phyloP scores from a whole-genome alignment of 2,329 filamentous ascomycete genomes.

The Trichothecium sympodiale region DNA sequence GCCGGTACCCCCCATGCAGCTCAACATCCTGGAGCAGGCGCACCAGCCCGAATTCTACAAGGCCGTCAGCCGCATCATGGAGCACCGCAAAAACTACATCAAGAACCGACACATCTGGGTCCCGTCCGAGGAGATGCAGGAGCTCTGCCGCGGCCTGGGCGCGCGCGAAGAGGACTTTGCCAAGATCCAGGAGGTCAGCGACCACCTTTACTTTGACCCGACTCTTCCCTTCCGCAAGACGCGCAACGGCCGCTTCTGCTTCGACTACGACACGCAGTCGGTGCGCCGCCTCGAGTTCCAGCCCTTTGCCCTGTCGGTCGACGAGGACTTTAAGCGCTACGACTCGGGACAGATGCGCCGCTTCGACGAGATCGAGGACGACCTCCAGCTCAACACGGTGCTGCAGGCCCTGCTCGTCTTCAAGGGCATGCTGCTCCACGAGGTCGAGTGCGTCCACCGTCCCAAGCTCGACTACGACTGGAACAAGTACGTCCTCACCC shows the following conservation, averaged over 20 bases:
- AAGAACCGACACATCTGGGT: constrained; percentile 14
- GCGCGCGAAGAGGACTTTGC: constrained; percentile 14
- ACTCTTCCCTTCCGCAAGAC: constrained; percentile 15
- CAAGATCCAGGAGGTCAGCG: constrained; percentile 10
- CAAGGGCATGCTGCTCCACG: constrained; percentile 17
- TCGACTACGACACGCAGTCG: constrained; percentile 13
- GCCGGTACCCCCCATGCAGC: constrained; percentile 6
- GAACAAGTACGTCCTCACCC: constrained; percentile 15
- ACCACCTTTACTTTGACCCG: constrained; percentile 13
- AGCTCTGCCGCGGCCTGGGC: constrained; percentile 13
- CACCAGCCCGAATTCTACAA: constrained; percentile 14
- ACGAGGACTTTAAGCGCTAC: constrained; percentile 19
- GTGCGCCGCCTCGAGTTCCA: constrained; percentile 18
- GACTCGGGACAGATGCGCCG: constrained; percentile 16
- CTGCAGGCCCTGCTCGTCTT: constrained; percentile 18
- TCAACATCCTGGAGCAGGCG: constrained; percentile 12
- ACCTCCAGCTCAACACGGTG: constrained; percentile 18
- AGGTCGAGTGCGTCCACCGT: constrained; percentile 10
- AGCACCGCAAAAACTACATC: constrained; percentile 11
- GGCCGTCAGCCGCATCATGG: constrained; percentile 14
- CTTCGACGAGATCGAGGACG: constrained; percentile 16
- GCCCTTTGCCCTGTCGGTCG: constrained; percentile 13
- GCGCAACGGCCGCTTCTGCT: constrained; percentile 14
- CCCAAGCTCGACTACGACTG: constrained; percentile 15
- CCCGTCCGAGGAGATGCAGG: constrained; percentile 12